phyloP scores from a whole-genome alignment of 1,284 basidiomycete genomes.

The Papiliotrema terrestris region DNA sequence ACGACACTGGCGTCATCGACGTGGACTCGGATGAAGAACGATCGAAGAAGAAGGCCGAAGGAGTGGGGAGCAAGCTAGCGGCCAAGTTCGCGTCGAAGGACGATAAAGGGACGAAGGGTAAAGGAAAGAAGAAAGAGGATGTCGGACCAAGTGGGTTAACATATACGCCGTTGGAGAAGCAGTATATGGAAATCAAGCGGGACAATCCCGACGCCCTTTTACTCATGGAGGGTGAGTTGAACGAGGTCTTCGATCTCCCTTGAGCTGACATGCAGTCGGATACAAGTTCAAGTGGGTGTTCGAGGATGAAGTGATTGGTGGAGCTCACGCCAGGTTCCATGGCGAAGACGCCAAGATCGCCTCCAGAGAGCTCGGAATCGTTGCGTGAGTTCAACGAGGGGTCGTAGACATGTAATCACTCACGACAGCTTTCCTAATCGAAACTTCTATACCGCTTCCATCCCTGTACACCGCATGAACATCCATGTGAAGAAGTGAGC shows the following conservation, averaged over 20 bases:
- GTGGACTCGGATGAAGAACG: conserved; percentile 11
- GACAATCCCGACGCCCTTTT: conserved; percentile 72
- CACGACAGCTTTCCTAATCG: conserved; percentile 59
- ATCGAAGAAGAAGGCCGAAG: conserved; percentile 16
- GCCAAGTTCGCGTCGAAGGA: conserved; percentile 37
- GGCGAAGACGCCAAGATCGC: conserved; percentile 87
- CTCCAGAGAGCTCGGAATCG: conserved; percentile 75
- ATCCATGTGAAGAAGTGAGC: conserved; percentile 82
- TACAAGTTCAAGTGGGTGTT: conserved; percentile 65
- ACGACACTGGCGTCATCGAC: background rate
- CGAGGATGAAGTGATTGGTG: no score
- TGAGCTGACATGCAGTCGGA: conserved; percentile 54
- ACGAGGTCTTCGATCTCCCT: background rate
- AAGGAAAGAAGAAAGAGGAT: conserved; percentile 51
- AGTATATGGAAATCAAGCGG: conserved; percentile 68
- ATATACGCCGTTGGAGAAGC: conserved; percentile 79
- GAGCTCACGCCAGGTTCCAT: conserved; percentile 56
- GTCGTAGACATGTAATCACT: background rate
- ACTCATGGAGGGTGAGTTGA: conserved; percentile 62
- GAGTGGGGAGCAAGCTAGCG: conserved; percentile 20
- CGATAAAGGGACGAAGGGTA: conserved; percentile 38
- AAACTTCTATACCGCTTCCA: conserved; percentile 77
- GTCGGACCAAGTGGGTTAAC: conserved; percentile 71
- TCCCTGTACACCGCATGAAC: conserved; percentile 74
- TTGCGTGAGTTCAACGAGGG: conserved; percentile 40